Evolutionary conservation across 192 early-diverging fungal species (phyloP).

Genomic region (Rhizoclosmatium globosum): DNA sequence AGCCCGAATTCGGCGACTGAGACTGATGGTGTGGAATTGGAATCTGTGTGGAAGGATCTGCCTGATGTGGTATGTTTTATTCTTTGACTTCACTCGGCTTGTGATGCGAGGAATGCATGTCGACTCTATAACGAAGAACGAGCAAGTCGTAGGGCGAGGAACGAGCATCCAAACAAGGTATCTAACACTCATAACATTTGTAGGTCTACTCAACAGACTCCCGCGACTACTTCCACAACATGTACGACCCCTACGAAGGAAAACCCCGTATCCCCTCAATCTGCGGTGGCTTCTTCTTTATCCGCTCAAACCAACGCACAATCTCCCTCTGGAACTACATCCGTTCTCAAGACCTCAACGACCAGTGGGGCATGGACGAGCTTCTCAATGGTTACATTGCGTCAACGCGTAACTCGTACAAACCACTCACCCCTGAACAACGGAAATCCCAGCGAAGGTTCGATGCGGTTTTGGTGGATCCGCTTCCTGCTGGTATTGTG

Average conservation of each 20-base stretch:
- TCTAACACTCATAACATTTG: no score
- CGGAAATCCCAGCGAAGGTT: background rate
- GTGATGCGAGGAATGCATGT: no score
- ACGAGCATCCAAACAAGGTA: background rate
- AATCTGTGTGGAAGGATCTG: background rate
- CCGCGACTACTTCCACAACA: constrained; percentile 20
- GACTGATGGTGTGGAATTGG: background rate
- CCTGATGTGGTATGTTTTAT: background rate
- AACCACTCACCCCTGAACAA: background rate
- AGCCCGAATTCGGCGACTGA: background rate
- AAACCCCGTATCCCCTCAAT: constrained; percentile 26
- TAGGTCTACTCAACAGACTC: constrained; percentile 31
- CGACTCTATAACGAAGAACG: no score
- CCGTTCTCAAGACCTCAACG: constrained; percentile 6
- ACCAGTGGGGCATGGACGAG: constrained; percentile 33
- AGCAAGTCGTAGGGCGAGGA: background rate
- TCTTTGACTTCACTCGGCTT: background rate
- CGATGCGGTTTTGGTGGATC: constrained; percentile 23
- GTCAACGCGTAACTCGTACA: background rate
- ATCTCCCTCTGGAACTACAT: background rate
- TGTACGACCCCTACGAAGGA: constrained; percentile 30
- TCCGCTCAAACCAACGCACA: constrained; percentile 20
- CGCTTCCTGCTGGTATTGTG: constrained; percentile 13
- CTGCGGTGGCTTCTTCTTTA: constrained; percentile 38
- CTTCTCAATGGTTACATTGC: constrained; percentile 9